Base-by-base conservation (phyloP, 345 rosid genomes). In the Fremontodendron californicum region DNA sequence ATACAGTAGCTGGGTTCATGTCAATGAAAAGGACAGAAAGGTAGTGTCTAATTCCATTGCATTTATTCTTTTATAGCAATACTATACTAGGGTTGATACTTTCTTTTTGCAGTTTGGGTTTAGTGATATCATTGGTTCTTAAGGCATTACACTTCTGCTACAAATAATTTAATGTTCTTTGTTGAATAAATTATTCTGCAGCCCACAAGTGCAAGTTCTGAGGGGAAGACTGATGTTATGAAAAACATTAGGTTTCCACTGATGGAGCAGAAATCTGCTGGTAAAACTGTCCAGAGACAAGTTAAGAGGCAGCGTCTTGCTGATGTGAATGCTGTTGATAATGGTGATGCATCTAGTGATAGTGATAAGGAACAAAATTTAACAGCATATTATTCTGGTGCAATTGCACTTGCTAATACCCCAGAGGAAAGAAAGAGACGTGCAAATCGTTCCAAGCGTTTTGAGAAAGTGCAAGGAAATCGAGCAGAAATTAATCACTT, bases 391-490 rank as follows among this genome's bases (percentile, higher is more conserved):
- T 87, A 93, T 87, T 87, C 99, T 73, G 82, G 92, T 80, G 92
- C 93, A 62, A 85, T 90, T 72, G 80, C 94, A 40, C 80, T 89
- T 73, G 91, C 92, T 81, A 83, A 87, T 84, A 80, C 94, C 39
- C 93, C 94, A 1, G 99, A 96, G 77, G 99, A 96, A 84, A 90
- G 86, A 85, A 92, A 87, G 89, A 93, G 89, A 76, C 97, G 99
- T 77, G 99, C 94, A 85, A 89, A 78, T 74, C 94, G 99, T 60
- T 94, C 92, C 45, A 96, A 88, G 86, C 97, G 97, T 79, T 96
- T 96, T 87, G 97, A 94, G 35, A 92, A 79, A 74, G 90, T 84
- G 52, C 96, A 87, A 77, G 96, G 94, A 70, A 86, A 87, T 79
- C 87, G 83, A 75, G 79, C 89, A 73, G 90, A 87, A 78, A 83